These are phyloP conservation scores for Durio zibethinus DNA, from an alignment of 345 rosid species.

Conservation along the genomic window DNA sequence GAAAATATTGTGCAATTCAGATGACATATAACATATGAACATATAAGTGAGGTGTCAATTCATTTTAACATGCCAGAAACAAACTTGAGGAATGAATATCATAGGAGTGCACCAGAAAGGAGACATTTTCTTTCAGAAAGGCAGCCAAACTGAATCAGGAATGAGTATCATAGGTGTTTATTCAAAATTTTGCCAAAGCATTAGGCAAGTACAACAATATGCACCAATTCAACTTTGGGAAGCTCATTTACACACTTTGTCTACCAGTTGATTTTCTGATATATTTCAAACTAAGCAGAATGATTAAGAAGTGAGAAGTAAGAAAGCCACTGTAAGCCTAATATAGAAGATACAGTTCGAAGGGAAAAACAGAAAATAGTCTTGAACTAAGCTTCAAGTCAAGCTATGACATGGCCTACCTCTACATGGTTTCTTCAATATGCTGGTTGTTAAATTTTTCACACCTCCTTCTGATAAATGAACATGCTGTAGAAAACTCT, in stretches of 20 bases:
- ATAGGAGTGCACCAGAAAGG: neutral
- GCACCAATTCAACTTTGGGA: neutral
- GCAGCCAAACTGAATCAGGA: neutral
- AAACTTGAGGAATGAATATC: neutral
- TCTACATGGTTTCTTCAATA: neutral
- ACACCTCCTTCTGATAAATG: neutral
- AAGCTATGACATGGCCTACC: neutral
- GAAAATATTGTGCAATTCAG: neutral
- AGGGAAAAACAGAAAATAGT: neutral
- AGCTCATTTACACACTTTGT: neutral
- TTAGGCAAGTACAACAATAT: neutral
- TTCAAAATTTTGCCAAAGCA: neutral
- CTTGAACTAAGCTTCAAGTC: neutral
- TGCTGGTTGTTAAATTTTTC: neutral
- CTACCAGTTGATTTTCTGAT: neutral
- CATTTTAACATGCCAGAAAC: neutral
- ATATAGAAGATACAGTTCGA: neutral
- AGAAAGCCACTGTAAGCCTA: neutral
- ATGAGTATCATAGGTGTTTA: neutral
- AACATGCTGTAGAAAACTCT: neutral
- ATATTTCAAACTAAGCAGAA: neutral
- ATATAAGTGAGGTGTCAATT: neutral
- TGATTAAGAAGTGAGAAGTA: neutral
- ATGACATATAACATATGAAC: neutral
- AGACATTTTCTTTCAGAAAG: neutral